A percentile compares a stretch with the other conserved stretches of the same genome.
phyloP scores from a whole-genome alignment of 2,329 filamentous ascomycete genomes.

The Myriosclerotinia scirpicola region DNA sequence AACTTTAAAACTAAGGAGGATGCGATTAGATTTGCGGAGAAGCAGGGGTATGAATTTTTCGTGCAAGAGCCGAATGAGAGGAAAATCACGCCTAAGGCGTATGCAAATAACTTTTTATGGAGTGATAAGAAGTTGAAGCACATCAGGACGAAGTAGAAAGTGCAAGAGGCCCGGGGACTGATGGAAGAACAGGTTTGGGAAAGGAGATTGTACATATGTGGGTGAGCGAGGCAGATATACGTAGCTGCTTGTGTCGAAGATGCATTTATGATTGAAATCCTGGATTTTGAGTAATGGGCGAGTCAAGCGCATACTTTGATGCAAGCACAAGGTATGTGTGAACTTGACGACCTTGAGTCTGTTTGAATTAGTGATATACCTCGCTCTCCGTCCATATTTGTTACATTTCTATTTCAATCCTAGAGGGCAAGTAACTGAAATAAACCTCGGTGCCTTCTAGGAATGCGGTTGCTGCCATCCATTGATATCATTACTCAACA shows the following conservation, averaged over 20 bases:
- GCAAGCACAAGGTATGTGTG: not conserved
- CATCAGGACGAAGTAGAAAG: constrained; percentile 71
- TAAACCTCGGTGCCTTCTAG: not conserved
- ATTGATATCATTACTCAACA: not conserved
- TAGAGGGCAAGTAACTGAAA: not conserved
- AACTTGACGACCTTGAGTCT: not conserved
- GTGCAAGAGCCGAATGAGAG: constrained; percentile 94
- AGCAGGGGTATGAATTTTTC: constrained; percentile 99
- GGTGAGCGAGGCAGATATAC: constrained; percentile 13
- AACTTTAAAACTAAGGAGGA: constrained; percentile 93
- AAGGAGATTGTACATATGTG: constrained; percentile 23
- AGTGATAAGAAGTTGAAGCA: constrained; percentile 83
- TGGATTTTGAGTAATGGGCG: not conserved
- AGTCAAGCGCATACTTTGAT: not conserved
- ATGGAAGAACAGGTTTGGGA: no score
- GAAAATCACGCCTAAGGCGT: constrained; percentile 85
- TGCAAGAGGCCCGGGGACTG: no score
- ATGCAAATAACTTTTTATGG: constrained; percentile 95
- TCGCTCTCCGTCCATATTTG: not conserved
- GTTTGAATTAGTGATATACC: not conserved
- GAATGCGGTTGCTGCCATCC: not conserved
- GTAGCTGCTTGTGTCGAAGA: constrained; percentile 13
- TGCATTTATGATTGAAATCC: not conserved
- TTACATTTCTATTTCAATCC: not conserved
- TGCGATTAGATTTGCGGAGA: constrained; percentile 91